Base-by-base conservation (phyloP, 331 rosid species). In the Arachis monticola region DNA sequence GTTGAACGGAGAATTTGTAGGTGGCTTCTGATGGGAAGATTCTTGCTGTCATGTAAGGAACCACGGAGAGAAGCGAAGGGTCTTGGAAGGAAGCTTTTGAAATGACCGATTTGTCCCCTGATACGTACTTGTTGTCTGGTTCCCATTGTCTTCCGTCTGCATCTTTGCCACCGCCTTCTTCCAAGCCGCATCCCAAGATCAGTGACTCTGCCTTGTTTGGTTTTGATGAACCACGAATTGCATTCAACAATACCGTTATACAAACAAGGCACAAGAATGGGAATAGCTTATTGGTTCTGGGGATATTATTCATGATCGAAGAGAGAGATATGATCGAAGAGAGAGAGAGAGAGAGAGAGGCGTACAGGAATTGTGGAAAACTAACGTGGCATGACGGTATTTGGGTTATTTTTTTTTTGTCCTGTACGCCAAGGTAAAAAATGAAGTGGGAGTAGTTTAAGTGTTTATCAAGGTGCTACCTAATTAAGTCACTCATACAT, bases 31-130 rank as follows among this genome's bases (percentile, higher is more conserved):
- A 67, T 2, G 85, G 80, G 84, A 94, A 90, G 35, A 94, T 41
- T 10, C 97, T 70, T 0, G 96, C 85, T 0, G 85, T 82, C 99
- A 88, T 88, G 76, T 94, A 94, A 11, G 97, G 99, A 61, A 90
- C 77, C 55, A 84, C 87, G 0, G 95, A 86, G 5, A 60, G 46
- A 58, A 94, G 83, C 0, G 96, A 86, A 48, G 99, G 99, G 76
- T 94, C 99, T 74, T 94, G 97, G 71, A 55, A 90, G 1, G 85
- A 82, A 9, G 95, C 90, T 66, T 64, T 80, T 4, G 64, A 68
- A 0, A 84, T 32, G 0, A 62, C 2, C 7, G 93, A 80, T 10
- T 88, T 74, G 0, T 70, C 79, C 2, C 73, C 75, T 5, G 72
- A 47, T 2, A 90, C 7, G 60, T 72, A 94, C 50, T 79, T 88